phyloP scores from a whole-genome alignment of 305 asterid species.

The Coffea humblotiana region DNA sequence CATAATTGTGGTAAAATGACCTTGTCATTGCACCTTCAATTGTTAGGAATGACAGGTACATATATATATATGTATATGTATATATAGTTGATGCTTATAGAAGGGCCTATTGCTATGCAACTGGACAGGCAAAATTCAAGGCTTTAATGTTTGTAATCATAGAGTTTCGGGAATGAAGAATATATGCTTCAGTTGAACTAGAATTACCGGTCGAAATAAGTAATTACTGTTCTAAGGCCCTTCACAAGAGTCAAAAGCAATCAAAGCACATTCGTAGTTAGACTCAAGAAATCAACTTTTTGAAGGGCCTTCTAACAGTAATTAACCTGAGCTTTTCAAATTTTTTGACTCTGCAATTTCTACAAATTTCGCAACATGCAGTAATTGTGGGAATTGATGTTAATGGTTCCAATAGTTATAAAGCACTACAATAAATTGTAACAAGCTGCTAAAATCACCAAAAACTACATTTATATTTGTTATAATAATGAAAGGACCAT shows the following conservation, averaged over 20 bases:
- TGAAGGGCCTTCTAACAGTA: no score
- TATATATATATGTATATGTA: neutral
- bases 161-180: neutral
- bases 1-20: conserved; percentile 18
- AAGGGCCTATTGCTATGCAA: neutral
- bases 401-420: neutral
- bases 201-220: neutral
- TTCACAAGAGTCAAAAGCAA: conserved; percentile 10
- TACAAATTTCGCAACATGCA: no score
- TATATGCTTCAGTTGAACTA: conserved; percentile 5
- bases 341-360: no score
- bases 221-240: conserved; percentile 1
- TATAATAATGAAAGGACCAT: no score
- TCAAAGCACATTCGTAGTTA: neutral
- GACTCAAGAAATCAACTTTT: neutral
- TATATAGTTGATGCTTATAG: neutral
- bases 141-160: conserved; percentile 16
- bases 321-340: no score
- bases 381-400: neutral
- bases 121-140: conserved; percentile 18
- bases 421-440: neutral
- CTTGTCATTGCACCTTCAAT: conserved; percentile 11
- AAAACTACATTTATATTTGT: no score
- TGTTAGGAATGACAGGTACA: neutral
- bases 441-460: neutral